Evolutionary conservation across 495 filamentous ascomycete species (phyloP), one percentile per base, ranked within the genome.

Genomic region (Physcia stellaris): DNA sequence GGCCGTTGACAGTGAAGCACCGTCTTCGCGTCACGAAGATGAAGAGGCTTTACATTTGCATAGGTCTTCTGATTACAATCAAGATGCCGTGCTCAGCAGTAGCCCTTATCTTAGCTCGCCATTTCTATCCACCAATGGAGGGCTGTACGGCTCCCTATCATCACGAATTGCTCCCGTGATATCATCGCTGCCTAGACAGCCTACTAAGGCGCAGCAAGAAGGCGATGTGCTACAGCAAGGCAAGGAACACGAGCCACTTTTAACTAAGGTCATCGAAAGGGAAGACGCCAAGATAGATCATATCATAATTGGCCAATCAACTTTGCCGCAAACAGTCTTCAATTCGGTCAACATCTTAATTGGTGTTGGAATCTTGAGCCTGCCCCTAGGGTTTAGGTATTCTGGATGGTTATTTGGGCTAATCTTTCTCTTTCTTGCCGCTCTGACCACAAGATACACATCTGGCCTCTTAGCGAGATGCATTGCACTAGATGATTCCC

Each of bases 261-360:
- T 95, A 17, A 76, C 95, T 31, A 92, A 84, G 58, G 76, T 84
- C 52, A 72, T 94, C 5, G 78, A 92, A 55, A 68, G 71, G 41
- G 83, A 90, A 51, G 86, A 93, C 54, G 90, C 90, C 18, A 83
- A 80, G 41, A 64, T 86, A 13, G 74, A 92, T 20, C 67, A 81
- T 50, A 68, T 87, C 19, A 75, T 96, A 5, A 73, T 90, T 41
- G 90, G 90, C 24, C 86, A 88, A 64, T 92, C 83, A 7, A 98
- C 90, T 2, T 62, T 95, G 21, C 86, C 88, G 2, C 90, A 98
- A 61, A 96, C 90, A 0, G 68, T 95, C 42, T 94, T 98, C 62
- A 98, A 98, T 55, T 90, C 84, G 12, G 86, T 92, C 37, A 98
- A 98, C 52, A 84, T 94, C 24, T 60, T 98, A 28, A 87, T 98